Conservation (phyloP, 768 basidiomycete genomes). For the Auricularia cornea region DNA sequence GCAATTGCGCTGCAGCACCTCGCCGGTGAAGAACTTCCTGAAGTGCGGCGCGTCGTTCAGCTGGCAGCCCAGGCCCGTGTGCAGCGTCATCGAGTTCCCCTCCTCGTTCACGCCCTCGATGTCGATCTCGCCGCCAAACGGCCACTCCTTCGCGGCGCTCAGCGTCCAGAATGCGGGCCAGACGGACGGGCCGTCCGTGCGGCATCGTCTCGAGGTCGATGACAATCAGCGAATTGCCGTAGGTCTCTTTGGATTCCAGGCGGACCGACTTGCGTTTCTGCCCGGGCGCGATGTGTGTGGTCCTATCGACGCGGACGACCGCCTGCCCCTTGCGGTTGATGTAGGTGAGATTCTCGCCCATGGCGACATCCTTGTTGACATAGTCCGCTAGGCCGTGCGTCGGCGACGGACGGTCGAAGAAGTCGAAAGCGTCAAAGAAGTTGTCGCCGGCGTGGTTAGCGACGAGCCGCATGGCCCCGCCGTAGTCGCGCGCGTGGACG, state of each 20-base stretch:
- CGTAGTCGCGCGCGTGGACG: neutral
- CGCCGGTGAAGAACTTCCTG: constrained; percentile 18
- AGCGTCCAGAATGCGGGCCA: constrained; percentile 15
- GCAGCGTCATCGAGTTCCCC: constrained; percentile 36
- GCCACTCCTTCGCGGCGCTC: constrained; percentile 33
- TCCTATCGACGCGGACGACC: constrained; percentile 7
- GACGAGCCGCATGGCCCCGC: neutral
- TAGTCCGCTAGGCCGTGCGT: constrained; percentile 16
- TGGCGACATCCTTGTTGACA: neutral
- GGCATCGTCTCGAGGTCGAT: constrained; percentile 13
- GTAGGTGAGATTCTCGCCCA: constrained; percentile 9
- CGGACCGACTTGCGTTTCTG: constrained; percentile 9
- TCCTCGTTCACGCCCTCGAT: constrained; percentile 36
- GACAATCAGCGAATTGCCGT: constrained; percentile 12
- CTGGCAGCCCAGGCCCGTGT: constrained; percentile 31
- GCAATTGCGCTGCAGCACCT: constrained; percentile 24
- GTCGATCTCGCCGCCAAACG: constrained; percentile 36
- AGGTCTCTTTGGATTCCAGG: constrained; percentile 9
- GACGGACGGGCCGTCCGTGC: constrained; percentile 9
- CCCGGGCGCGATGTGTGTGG: constrained; percentile 3
- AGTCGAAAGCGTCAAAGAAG: constrained; percentile 5
- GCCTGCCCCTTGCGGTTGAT: constrained; percentile 7
- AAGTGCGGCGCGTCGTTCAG: constrained; percentile 20
- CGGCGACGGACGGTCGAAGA: constrained; percentile 6
- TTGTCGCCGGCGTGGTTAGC: constrained; percentile 3